A percentile compares a stretch with the other conserved stretches of the same genome.
phyloP scores from a whole-genome alignment of 257 asterid genomes.

The Solanum sejunctum region DNA sequence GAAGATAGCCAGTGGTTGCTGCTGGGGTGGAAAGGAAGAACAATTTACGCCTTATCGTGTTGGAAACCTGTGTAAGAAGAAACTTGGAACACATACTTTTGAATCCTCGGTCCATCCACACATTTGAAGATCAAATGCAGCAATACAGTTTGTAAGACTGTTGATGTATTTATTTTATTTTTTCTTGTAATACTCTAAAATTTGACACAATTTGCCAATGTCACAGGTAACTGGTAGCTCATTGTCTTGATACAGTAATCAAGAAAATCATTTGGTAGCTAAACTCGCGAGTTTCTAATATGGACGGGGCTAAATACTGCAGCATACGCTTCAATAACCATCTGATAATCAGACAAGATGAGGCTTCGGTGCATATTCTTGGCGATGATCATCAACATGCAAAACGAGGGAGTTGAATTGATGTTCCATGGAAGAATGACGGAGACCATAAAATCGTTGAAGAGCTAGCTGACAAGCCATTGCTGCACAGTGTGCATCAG shows the following conservation, averaged over 20 bases:
- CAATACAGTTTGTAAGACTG: background rate
- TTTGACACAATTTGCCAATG: background rate
- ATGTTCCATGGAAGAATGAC: background rate
- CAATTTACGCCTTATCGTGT: conserved; percentile 50
- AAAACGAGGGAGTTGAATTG: background rate
- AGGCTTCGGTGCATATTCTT: background rate
- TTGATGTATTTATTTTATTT: background rate
- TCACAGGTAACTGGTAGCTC: background rate
- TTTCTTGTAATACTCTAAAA: background rate
- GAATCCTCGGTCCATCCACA: background rate
- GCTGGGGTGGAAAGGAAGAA: conserved; percentile 83
- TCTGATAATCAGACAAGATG: background rate
- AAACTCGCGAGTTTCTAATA: background rate
- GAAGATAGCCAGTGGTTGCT: conserved; percentile 66
- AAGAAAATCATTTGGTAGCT: background rate
- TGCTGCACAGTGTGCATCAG: background rate
- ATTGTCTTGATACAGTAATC: background rate
- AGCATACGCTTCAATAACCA: background rate
- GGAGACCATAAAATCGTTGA: background rate
- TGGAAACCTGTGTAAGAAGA: conserved; percentile 50
- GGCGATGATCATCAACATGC: background rate
- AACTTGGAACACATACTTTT: background rate
- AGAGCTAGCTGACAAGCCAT: background rate
- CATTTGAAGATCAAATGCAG: background rate
- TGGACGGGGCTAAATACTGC: background rate